These are phyloP conservation scores for Trichocladium uniseriatum DNA, from an alignment of 495 filamentous ascomycete species.

Conservation along the genomic window DNA sequence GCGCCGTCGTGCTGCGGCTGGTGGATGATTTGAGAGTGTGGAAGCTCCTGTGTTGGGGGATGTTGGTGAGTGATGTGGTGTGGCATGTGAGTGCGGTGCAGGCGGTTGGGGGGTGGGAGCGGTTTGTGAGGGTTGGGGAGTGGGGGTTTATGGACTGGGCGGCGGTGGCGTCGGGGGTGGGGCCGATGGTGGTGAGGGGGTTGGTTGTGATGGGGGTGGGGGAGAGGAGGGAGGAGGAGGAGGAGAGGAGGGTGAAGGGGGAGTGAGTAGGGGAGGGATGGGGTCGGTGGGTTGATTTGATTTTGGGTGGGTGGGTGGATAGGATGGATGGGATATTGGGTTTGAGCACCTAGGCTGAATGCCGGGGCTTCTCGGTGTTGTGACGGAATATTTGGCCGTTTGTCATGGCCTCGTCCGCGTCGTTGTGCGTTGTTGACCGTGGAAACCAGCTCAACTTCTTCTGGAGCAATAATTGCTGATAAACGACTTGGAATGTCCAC, in stretches of 20 bases:
- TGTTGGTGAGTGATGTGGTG: constrained; percentile 21
- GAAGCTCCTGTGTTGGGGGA: constrained; percentile 27
- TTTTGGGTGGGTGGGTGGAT: no score
- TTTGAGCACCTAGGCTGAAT: no score
- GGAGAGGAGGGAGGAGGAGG: neutral
- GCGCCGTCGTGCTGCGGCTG: constrained; percentile 46
- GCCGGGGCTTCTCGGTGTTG: no score
- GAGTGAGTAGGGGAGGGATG: neutral
- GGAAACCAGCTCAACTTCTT: no score
- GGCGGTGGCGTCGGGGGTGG: constrained; percentile 4
- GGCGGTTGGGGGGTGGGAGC: constrained; percentile 22
- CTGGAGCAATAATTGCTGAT: no score
- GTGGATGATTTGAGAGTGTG: constrained; percentile 46
- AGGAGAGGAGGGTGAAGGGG: neutral
- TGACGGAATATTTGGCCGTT: no score
- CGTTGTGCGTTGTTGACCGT: no score
- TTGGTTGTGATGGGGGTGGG: constrained; percentile 15
- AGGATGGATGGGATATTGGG: no score
- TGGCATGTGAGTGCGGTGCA: constrained; percentile 15
- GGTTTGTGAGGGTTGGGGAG: constrained; percentile 3
- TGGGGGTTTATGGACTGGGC: constrained; percentile 17
- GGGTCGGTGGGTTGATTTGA: neutral
- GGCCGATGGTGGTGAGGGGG: constrained; percentile 10
- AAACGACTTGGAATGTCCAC: no score
- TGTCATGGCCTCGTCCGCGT: no score